Percentiles rank a stretch among this genome's conserved stretches.
Evolutionary conservation across 2,329 filamentous ascomycete species (phyloP).

Genomic region (Paecilomyces variotii): DNA sequence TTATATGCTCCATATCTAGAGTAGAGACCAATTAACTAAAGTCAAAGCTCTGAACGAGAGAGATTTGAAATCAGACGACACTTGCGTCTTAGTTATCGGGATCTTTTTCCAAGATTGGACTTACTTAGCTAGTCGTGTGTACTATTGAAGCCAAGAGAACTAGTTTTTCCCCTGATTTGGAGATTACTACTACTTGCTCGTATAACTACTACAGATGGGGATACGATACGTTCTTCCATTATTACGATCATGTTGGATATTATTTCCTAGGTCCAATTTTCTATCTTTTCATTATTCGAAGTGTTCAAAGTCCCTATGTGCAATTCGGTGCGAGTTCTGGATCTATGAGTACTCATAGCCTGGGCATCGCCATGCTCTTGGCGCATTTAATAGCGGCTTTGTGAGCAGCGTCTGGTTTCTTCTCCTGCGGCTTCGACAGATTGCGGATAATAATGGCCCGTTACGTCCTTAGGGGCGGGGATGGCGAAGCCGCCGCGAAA

Average conservation of each 20-base stretch:
- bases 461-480: conserved; percentile 22
- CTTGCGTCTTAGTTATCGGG: too few species aligned
- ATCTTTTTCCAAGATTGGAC: too few species aligned
- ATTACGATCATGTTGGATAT: too few species aligned
- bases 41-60: too few species aligned
- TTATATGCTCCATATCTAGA: not conserved
- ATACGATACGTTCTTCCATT: too few species aligned
- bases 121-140: too few species aligned
- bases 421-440: conserved; percentile 36
- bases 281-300: not conserved
- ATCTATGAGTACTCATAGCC: not conserved
- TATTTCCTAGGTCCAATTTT: not conserved
- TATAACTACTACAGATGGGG: too few species aligned
- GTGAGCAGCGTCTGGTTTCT: conserved; percentile 26
- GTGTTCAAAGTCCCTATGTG: not conserved
- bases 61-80: too few species aligned
- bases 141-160: too few species aligned
- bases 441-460: conserved; percentile 17
- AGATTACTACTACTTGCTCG: too few species aligned
- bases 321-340: not conserved
- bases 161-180: too few species aligned
- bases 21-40: too few species aligned
- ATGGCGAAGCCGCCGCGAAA: conserved; percentile 41
- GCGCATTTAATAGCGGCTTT: conserved; percentile 26
- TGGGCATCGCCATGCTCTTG: conserved; percentile 31